Percentiles rank a stretch among this genome's conserved stretches.
Conservation (phyloP, 2,329 filamentous ascomycete species). For the Sporothrix globosa region DNA sequence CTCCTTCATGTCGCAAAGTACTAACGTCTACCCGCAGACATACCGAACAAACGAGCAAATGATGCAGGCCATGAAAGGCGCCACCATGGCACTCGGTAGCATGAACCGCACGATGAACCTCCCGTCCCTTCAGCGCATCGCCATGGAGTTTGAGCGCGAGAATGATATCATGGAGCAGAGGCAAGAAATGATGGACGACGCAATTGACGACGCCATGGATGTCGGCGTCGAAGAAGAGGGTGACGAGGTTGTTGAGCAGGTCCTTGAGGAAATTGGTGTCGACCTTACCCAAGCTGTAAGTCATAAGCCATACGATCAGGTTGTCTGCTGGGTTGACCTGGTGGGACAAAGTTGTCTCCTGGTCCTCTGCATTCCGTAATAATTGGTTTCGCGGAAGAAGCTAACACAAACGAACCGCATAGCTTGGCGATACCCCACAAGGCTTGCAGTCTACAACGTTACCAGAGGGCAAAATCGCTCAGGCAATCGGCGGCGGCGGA, state of each 20-base stretch:
- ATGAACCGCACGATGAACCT: constrained; percentile 99
- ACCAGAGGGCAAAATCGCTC: constrained; percentile 77
- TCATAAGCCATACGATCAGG: constrained; percentile 40
- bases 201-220: constrained; percentile 94
- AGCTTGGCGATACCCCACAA: constrained; percentile 91
- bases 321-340: not conserved
- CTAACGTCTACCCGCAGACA: constrained; percentile 60
- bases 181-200: constrained; percentile 99
- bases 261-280: constrained; percentile 94
- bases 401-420: constrained; percentile 33
- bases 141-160: constrained; percentile 98
- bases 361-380: not conserved
- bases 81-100: constrained; percentile 85
- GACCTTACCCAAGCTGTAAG: constrained; percentile 87
- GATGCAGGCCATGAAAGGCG: constrained; percentile 99
- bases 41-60: constrained; percentile 98
- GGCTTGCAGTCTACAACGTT: constrained; percentile 75
- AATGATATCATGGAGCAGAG: constrained; percentile 99
- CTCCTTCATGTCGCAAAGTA: not conserved
- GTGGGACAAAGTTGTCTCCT: not conserved
- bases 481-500: constrained; percentile 72
- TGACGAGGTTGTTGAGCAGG: constrained; percentile 95
- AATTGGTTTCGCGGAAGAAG: not conserved
- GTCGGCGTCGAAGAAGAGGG: constrained; percentile 89
- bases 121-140: constrained; percentile 90